A percentile compares a stretch with the other conserved stretches of the same genome.
These are phyloP conservation scores for Rhodotorula sp. DNA, from an alignment of 1,284 basidiomycete genomes.

Conservation along the genomic window DNA sequence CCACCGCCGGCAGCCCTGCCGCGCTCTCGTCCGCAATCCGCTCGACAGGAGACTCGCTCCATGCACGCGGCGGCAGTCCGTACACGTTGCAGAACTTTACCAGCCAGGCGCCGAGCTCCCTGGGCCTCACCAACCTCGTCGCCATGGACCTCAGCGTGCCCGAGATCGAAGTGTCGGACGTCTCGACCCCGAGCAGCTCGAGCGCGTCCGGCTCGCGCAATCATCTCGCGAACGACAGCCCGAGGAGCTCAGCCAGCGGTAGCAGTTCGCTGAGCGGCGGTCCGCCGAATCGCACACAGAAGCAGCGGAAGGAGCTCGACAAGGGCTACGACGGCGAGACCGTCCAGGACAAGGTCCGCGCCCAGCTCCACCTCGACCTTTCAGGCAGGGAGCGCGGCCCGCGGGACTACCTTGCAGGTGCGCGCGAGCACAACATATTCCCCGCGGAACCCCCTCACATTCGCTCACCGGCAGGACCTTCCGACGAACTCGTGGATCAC, in stretches of 20 bases:
- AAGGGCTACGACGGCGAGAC: conserved; percentile 38
- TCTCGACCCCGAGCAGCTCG: not conserved
- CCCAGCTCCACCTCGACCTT: conserved; percentile 8
- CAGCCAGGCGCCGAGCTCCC: not conserved
- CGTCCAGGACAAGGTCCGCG: conserved; percentile 1
- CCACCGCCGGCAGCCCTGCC: conserved; percentile 1
- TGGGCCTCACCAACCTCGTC: conserved; percentile 26
- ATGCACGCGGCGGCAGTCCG: conserved; percentile 26
- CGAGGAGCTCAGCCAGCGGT: not conserved
- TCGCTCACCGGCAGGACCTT: conserved; percentile 16
- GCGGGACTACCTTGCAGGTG: conserved; percentile 34
- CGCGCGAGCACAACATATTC: not conserved
- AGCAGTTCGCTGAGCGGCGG: not conserved
- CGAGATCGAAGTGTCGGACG: conserved; percentile 13
- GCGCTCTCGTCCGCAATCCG: conserved; percentile 28
- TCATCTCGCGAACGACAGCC: not conserved
- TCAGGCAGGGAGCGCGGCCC: conserved; percentile 5
- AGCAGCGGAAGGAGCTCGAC: conserved; percentile 18
- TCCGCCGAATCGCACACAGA: conserved; percentile 5
- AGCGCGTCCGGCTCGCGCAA: not conserved
- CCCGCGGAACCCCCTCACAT: not conserved
- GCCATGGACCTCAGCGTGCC: conserved; percentile 34
- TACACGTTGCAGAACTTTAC: conserved; percentile 23
- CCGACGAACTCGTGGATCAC: conserved; percentile 35
- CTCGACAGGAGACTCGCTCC: conserved; percentile 24